phyloP scores from a whole-genome alignment of 495 filamentous ascomycete genomes.

The Xylaria telfairii region DNA sequence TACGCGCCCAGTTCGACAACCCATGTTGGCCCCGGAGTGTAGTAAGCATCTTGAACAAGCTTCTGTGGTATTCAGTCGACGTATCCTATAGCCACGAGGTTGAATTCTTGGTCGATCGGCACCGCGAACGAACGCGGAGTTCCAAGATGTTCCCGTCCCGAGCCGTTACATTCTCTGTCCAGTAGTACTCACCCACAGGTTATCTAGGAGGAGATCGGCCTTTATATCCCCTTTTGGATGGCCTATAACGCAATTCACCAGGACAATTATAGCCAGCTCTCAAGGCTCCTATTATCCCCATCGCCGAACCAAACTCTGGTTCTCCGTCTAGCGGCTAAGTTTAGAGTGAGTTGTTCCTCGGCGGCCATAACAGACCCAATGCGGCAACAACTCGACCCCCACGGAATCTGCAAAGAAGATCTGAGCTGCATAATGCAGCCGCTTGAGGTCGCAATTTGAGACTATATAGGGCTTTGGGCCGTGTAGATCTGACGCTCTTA shows the following conservation, averaged over 20 bases:
- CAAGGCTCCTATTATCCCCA: neutral
- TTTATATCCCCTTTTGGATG: conserved; percentile 5
- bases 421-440: conserved; percentile 13
- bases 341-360: neutral
- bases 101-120: conserved; percentile 1
- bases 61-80: neutral
- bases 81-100: neutral
- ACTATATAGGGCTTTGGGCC: neutral
- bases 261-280: neutral
- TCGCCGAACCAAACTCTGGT: neutral
- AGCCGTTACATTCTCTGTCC: neutral
- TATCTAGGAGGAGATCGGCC: neutral
- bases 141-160: neutral
- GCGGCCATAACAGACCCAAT: neutral
- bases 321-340: neutral
- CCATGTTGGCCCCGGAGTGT: neutral
- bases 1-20: neutral
- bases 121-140: neutral
- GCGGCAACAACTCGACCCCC: conserved; percentile 4
- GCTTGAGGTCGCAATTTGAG: conserved; percentile 1
- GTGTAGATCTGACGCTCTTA: neutral
- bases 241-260: neutral
- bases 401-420: conserved; percentile 19
- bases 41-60: conserved; percentile 18
- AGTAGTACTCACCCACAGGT: neutral